phyloP scores from a whole-genome alignment of 2,329 filamentous ascomycete species.

The Arthrobotrys sinensis region DNA sequence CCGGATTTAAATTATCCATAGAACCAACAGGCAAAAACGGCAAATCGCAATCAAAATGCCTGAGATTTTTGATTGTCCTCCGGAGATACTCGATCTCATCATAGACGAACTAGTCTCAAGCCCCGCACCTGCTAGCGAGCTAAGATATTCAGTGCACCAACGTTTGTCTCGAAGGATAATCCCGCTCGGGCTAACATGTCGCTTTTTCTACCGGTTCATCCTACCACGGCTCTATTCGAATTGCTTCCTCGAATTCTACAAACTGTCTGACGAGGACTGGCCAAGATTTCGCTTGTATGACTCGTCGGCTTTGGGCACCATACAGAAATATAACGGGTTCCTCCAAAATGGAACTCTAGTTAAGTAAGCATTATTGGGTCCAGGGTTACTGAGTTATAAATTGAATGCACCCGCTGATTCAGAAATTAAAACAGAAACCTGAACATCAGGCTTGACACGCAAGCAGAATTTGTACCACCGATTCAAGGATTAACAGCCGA shows the following conservation, averaged over 20 bases:
- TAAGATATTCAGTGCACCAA: not conserved
- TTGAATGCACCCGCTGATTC: not conserved
- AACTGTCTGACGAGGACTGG: not conserved
- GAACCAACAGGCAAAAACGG: not conserved
- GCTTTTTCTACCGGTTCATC: conserved; percentile 10
- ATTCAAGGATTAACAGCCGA: not conserved
- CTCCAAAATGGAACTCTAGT: conserved; percentile 10
- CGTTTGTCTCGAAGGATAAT: conserved; percentile 16
- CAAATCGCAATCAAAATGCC: not conserved
- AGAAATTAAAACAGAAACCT: not conserved
- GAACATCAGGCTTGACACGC: not conserved
- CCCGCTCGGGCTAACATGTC: conserved; percentile 8
- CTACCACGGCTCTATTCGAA: conserved; percentile 9
- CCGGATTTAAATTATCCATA: not conserved
- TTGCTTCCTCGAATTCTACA: conserved; percentile 6
- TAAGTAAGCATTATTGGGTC: not conserved
- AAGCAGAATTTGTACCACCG: not conserved
- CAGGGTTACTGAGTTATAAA: not conserved
- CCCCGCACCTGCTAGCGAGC: not conserved
- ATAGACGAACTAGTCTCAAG: not conserved
- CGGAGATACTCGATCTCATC: conserved; percentile 4
- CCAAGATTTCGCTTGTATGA: not conserved
- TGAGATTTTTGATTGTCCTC: conserved; percentile 1
- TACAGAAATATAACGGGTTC: conserved; percentile 6
- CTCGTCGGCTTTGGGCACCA: not conserved